Base-by-base conservation (phyloP, 2,329 filamentous ascomycete genomes). In the Fusarium cicatricum region DNA sequence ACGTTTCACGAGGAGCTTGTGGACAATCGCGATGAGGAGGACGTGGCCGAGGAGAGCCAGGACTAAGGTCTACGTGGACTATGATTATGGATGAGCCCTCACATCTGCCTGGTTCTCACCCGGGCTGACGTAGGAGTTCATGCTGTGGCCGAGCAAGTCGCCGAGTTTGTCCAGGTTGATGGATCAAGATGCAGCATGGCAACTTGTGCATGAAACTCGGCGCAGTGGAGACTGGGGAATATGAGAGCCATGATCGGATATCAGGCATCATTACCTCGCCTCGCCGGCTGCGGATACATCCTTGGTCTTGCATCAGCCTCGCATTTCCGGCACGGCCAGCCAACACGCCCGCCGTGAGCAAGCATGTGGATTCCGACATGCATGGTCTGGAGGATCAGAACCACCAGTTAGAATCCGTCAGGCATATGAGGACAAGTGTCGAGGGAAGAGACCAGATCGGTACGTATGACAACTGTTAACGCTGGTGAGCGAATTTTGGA, bases 1-100 rank as follows among this genome's bases (percentile, higher is more conserved):
- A 63, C 58, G 5, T 12, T 83, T 83, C 67, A 55, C 23, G 23
- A 26, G 23, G 23, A 64, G n/a, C n/a, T n/a, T n/a, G n/a, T n/a
- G 26, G 66, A 68, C 14, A 39, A 60, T 34, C 33, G 34, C 6
- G 38, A 60, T 19, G 31, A 37, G 8, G 34, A 56, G 16, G 33
- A 36, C 31, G 21, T 55, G 29, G 36, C 9, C 19, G 12, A 55
- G n/a, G 16, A 26, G 7, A 5, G 10, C 6, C 28, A 11, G 28
- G 26, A 21, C 36, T 44, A 32, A 52, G 32, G 9, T 33, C 37
- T 42, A 38, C 23, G 36, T 21, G 15, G 11, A 19, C 23, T 32
- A 23, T 17, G 8, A 34, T 15, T 26, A 23, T 6, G 16, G 39
- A 23, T 21, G 19, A 19, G 31, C 49, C 21, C 17, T 23, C 9